Percentiles rank a stretch among this genome's conserved stretches.
phyloP scores from a whole-genome alignment of 148 eudicot genomes.

The Rhododendron kiyosumense region DNA sequence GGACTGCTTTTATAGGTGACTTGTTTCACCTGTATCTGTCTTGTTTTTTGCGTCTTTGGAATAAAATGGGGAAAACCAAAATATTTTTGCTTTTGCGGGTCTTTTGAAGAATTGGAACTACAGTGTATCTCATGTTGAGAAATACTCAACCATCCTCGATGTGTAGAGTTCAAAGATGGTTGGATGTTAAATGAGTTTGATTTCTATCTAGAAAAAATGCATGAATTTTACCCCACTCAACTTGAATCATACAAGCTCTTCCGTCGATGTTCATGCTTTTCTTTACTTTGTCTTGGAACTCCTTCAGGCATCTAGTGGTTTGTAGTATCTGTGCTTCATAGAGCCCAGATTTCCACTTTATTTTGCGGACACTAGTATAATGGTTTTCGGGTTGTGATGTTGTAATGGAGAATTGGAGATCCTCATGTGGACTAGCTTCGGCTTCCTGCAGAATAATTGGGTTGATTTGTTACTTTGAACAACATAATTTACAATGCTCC shows the following conservation, averaged over 20 bases:
- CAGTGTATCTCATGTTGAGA: conserved; percentile 2
- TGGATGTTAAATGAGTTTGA: not conserved
- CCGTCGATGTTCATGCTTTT: not conserved
- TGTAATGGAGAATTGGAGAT: not conserved
- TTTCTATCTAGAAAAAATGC: not conserved
- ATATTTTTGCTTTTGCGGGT: not conserved
- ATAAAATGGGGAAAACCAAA: conserved; percentile 11
- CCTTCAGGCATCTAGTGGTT: not conserved
- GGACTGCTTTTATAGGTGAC: conserved; percentile 8
- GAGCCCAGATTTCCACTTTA: not conserved
- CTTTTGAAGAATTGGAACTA: conserved; percentile 5
- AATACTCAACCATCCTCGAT: not conserved
- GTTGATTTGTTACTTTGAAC: not conserved
- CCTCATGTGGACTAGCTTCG: not conserved
- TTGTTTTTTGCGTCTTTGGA: conserved; percentile 18
- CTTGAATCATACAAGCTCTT: not conserved
- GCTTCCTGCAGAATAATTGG: not conserved
- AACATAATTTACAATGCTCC: not conserved
- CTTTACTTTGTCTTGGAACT: not conserved
- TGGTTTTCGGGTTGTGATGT: not conserved
- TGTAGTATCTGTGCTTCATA: not conserved
- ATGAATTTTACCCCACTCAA: not conserved
- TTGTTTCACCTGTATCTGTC: not conserved
- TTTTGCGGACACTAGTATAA: not conserved
- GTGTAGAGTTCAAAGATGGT: not conserved